These are phyloP conservation scores for Calocera viscosa DNA, from an alignment of 768 basidiomycete species.

Conservation along the genomic window DNA sequence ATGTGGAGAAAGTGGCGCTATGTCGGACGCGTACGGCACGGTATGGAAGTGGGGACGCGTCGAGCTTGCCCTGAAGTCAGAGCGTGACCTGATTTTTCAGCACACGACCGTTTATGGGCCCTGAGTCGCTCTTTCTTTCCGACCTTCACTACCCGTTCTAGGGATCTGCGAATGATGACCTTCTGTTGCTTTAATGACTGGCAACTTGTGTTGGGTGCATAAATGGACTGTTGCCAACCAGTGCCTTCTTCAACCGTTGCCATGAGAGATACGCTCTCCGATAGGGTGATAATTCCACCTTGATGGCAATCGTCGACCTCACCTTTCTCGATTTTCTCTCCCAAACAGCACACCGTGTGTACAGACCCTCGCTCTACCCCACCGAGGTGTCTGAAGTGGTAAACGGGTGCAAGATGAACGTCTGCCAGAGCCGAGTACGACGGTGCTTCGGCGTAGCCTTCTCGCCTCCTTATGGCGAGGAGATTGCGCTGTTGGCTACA, in stretches of 20 bases:
- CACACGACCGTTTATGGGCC: too few relatives aligned
- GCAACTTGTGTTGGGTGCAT: too few relatives aligned
- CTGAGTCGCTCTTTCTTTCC: background rate
- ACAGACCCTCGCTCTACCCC: background rate
- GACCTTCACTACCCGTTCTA: background rate
- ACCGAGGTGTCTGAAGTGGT: slow-evolving; percentile 4
- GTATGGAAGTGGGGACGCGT: background rate
- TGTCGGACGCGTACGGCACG: background rate
- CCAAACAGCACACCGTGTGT: slow-evolving; percentile 4
- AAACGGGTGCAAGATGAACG: background rate
- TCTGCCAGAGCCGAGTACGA: background rate
- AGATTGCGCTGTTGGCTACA: background rate
- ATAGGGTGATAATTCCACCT: too few relatives aligned
- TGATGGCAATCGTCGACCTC: too few relatives aligned
- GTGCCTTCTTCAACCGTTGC: too few relatives aligned
- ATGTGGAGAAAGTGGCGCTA: background rate
- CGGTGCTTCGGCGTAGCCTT: background rate
- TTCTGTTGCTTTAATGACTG: too few relatives aligned
- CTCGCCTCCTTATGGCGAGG: background rate
- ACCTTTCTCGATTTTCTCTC: too few relatives aligned
- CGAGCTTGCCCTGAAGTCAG: background rate
- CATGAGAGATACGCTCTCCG: too few relatives aligned
- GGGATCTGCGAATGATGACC: too few relatives aligned
- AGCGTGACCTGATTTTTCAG: background rate
- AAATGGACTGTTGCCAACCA: too few relatives aligned